phyloP scores from a whole-genome alignment of 805 yeast species.

The Pichia pseudocactophila region DNA sequence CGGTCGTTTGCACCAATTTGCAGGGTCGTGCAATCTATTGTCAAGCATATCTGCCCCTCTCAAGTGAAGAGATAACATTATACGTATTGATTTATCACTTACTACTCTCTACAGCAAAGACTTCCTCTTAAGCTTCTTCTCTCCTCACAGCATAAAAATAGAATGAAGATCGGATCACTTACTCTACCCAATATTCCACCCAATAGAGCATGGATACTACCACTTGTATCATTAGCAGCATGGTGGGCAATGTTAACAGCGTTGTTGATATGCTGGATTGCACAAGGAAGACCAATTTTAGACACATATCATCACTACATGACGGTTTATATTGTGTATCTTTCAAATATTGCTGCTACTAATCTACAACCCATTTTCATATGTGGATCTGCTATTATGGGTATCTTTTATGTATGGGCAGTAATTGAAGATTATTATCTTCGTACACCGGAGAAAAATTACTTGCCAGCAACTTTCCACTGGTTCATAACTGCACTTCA shows the following conservation, averaged over 20 bases:
- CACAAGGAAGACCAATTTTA: slow-evolving; percentile 70
- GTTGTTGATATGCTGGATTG: slow-evolving; percentile 68
- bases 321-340: slow-evolving; percentile 40
- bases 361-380: slow-evolving; percentile 79
- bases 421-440: slow-evolving; percentile 54
- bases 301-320: slow-evolving; percentile 41
- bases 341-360: slow-evolving; percentile 86
- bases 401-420: slow-evolving; percentile 59
- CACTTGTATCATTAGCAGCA: slow-evolving; percentile 53
- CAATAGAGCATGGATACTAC: slow-evolving; percentile 34
- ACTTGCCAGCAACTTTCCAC: slow-evolving; percentile 39
- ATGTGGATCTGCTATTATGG: slow-evolving; percentile 68
- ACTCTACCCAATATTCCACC: slow-evolving; percentile 22
- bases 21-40: no score
- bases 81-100: no score
- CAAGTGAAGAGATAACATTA: no score
- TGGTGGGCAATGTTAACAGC: slow-evolving; percentile 94
- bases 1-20: no score
- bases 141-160: no score
- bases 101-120: no score
- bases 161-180: slow-evolving; percentile 11
- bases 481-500: slow-evolving; percentile 17
- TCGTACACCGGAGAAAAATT: slow-evolving; percentile 41
- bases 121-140: no score
- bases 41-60: no score